These are phyloP conservation scores for Claviceps citrina DNA, from an alignment of 2,329 filamentous ascomycete species.

Conservation along the genomic window DNA sequence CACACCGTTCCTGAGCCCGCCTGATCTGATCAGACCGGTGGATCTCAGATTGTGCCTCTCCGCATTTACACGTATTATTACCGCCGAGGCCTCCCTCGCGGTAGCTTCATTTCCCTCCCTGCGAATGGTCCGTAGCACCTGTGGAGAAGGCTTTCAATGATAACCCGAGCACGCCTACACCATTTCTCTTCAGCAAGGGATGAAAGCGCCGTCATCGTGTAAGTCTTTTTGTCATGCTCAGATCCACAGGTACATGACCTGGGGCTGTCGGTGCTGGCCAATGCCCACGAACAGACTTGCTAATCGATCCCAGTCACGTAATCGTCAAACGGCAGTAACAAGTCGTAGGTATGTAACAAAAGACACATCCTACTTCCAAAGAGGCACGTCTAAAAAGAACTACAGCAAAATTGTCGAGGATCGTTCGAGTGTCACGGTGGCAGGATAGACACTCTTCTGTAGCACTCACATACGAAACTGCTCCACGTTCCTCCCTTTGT, in stretches of 20 bases:
- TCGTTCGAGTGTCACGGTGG: neutral
- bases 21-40: constrained; percentile 5
- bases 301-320: constrained; percentile 7
- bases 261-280: constrained; percentile 4
- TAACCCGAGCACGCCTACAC: no score
- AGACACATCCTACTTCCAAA: neutral
- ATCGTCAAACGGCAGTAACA: neutral
- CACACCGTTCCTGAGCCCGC: constrained; percentile 2
- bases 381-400: neutral
- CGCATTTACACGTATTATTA: neutral
- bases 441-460: constrained; percentile 8
- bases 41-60: neutral
- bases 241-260: neutral
- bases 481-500: constrained; percentile 10
- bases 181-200: neutral
- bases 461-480: constrained; percentile 6
- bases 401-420: neutral
- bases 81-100: constrained; percentile 5
- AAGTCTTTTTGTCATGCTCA: neutral
- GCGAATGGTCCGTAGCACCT: constrained; percentile 10
- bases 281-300: constrained; percentile 4
- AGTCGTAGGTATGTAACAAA: neutral
- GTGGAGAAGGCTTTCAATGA: constrained; percentile 6
- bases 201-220: neutral
- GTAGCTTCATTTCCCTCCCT: constrained; percentile 13